Evolutionary conservation across 2,329 filamentous ascomycete genomes (phyloP), one percentile per base, ranked within the genome.

Genomic region (Sarocladium oryzae): DNA sequence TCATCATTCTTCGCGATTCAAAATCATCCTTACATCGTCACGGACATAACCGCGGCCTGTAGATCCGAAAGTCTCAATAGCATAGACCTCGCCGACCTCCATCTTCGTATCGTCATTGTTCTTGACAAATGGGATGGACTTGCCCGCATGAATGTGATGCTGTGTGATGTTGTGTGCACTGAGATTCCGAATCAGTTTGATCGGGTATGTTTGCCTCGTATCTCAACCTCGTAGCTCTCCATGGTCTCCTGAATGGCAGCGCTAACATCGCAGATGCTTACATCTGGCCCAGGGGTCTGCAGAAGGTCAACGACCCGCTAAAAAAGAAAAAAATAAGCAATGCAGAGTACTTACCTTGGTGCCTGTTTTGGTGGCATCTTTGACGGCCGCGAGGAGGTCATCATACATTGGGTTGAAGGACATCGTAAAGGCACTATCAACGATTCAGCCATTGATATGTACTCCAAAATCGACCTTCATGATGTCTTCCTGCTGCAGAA

Each of bases 71-170:
- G 90, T 96, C 71, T 96, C 90, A 58, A 96, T 95, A 54, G 90
- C 90, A 67, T 92, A 96, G 16, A 89, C 81, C 60, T 96, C 90
- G 32, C 89, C 89, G 68, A 95, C 90, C 69, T 96, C 90, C 90
- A 96, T 96, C 76, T 95, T 95, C 35, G 88, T 93, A 63, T 85
- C 81, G 60, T 93, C 87, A 48, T 76, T 77, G 53, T 83, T 84
- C 73, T 92, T 95, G 58, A 95, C 86, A 60, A 95, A 95, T 0
- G 90, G 91, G 43, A 96, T 88, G 58, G 85, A 89, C 75, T 95
- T 96, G 58, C 81, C 84, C 51, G 89, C 89, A 67, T 96, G 90
- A 61, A 96, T 96, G 60, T 81, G 82, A 70, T 90, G 92, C 53
- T 82, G 89, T 36, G 86, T 76, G 60, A 96, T 96, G 58, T 88